Base-by-base conservation (phyloP, 2,329 filamentous ascomycete genomes). In the Pezicula rhizophila region DNA sequence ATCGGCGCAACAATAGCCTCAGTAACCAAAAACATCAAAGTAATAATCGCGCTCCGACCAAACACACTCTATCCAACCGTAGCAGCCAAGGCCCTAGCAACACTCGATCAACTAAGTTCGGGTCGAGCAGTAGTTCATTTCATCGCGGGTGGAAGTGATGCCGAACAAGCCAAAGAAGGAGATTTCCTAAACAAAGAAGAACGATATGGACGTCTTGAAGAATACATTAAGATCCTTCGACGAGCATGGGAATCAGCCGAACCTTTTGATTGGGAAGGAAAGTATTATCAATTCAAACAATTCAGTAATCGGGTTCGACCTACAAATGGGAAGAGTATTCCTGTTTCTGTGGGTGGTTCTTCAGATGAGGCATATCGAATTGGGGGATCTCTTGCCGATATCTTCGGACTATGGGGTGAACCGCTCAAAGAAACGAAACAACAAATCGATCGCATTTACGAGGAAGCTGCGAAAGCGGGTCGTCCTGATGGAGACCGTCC, bases 351-450 rank as follows among this genome's bases (percentile, higher is more conserved):
- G 0, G 79, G 79, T 8, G 79, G 79, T 0, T 80, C 77, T 0
- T 81, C 77, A 0, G 71, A 75, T 15, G 78, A 77, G 4, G 79
- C 79, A 0, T 82, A 82, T 62, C 75, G 78, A 18, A 69, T 81
- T 35, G 79, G 79, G 20, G 79, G 79, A 25, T 66, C 72, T 0
- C 68, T 81, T 2, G 79, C 73, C 25, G 79, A 83, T 53, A 83
- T 83, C 56, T 82, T 82, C 52, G 79, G 79, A 0, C 72, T 83
- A 4, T 83, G 79, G 79, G 79, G 79, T 10, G 79, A 83, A 57
- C 79, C 79, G 1, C 66, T 82, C 2, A 80, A 81, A 64, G 79
- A 83, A 59, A 82, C 79, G 0, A 78, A 78, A 63, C 70, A 82
- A 57, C 79, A 83, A 60, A 80, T 83, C 54, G 76, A 80, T 53